Evolutionary conservation across 345 rosid species (phyloP), one percentile per base, ranked within the genome.

Genomic region (Ailanthus altissimus): DNA sequence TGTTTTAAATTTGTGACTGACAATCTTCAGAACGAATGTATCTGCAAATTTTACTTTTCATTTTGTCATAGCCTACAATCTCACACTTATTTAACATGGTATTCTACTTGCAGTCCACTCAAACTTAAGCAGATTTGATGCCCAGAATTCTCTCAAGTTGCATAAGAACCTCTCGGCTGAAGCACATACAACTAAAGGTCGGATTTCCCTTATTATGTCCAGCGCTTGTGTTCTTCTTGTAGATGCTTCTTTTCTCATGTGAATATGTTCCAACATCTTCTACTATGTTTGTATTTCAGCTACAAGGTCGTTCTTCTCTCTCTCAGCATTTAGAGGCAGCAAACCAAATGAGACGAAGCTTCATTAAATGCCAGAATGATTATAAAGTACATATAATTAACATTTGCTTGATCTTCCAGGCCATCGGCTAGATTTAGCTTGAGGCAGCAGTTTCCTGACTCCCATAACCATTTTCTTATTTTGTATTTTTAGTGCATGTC

Each of bases 291-390:
- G 67, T 79, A 62, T 81, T 79, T 69, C 88, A 88, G 94, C 82
- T 43, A 50, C 92, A 28, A 85, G 90, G 87, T 90, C 94, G 40
- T 90, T 90, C 88, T 90, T 90, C 85, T 90, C 91, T 60, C 92
- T 90, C 75, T 88, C 94, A 65, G 92, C 92, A 59, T 90, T 90
- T 70, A 85, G 89, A 74, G 87, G 88, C 47, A 84, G 86, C 85
- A 87, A 87, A 80, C 89, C 89, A 50, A 87, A 83, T 65, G 86
- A 88, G 72, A 80, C 83, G 67, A 88, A 83, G 88, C 82, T 81
- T 71, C 85, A 78, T 15, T 83, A 28, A 77, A 83, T 45, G 47
- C 46, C 66, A 54, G 73, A 36, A 68, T 23, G 61, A 26, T 57
- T 8, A 15, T 43, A 49, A 43, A 58, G 43, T 58, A 73, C 32